Base-by-base conservation (phyloP, 2,329 filamentous ascomycete species). In the Fusarium sp. region DNA sequence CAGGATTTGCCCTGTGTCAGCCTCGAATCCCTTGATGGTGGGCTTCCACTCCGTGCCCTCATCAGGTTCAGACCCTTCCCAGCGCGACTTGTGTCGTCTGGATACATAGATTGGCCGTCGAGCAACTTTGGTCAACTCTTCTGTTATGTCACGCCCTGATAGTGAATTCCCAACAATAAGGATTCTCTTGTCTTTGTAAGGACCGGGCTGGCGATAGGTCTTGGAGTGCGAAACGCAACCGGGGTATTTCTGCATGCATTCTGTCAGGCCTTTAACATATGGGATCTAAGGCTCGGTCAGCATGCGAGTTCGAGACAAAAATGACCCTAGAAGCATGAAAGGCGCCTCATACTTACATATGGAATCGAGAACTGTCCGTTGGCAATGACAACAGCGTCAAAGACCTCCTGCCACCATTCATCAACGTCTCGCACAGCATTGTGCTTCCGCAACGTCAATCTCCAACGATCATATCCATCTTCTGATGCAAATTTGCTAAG, bases 351-450 rank as follows among this genome's bases (percentile, higher is more conserved):
- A 20, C 38, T 6, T 24, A 52, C 49, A 24, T 52, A 52, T n/a
- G 49, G 49, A 23, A 52, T 17, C 2, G 49, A 52, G 24, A 32
- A 34, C 19, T 52, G 49, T 2, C 49, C 49, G 10, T 32, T 52
- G 1, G 49, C 38, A 43, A 52, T 30, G 11, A 52, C n/a, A 4
- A 52, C 26, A 43, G 49, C 39, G 11, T 45, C 49, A 10, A 36
- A 52, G 4, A 20, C 10, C 26, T 52, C 49, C 15, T 52, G 39
- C 49, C 39, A n/a, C 49, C 49, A 52, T n/a, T 52, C 39, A 14
- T 52, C 49, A 3, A 52, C 21, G 2, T 20, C 39, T 15, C 12
- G 7, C 11, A 1, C 21, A 20, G 4, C 2, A 20, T 36, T 6
- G 2, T 52, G 12, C 17, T 28, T 36, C 2, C 39, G 11, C 9